Evolutionary conservation across 2,329 filamentous ascomycete species (phyloP).

Genomic region (Emmonsiellopsis sp.): DNA sequence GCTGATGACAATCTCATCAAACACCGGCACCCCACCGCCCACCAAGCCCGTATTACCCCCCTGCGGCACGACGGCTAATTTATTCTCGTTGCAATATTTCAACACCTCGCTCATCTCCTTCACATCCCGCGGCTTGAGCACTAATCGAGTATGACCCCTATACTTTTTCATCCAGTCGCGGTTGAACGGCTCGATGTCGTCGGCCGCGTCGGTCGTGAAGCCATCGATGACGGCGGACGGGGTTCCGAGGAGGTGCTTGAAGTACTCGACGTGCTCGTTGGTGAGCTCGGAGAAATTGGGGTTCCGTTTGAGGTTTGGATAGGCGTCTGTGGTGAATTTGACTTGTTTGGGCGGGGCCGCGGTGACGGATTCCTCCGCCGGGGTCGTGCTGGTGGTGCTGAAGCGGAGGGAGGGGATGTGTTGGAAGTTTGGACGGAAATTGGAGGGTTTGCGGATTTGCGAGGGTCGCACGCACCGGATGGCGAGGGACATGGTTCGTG

Average conservation of each 20-base stretch:
- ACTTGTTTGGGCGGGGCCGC: conserved; percentile 22
- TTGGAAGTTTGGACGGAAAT: conserved; percentile 1
- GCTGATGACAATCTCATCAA: conserved; percentile 95
- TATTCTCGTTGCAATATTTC: conserved; percentile 89
- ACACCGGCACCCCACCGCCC: conserved; percentile 90
- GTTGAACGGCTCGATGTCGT: conserved; percentile 88
- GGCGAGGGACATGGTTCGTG: conserved; percentile 7
- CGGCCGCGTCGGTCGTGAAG: conserved; percentile 60
- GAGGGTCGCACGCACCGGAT: conserved; percentile 3
- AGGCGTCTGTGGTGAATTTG: conserved; percentile 75
- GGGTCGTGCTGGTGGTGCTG: conserved; percentile 1
- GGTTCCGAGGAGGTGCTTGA: conserved; percentile 70
- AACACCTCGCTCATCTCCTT: conserved; percentile 86
- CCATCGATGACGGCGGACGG: conserved; percentile 78
- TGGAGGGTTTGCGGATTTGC: not conserved
- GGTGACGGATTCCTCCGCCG: conserved; percentile 1
- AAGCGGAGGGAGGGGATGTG: not conserved
- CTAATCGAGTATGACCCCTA: conserved; percentile 76
- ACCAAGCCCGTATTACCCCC: conserved; percentile 96
- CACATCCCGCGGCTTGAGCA: conserved; percentile 75
- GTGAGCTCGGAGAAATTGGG: conserved; percentile 61
- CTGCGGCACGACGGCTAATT: conserved; percentile 89
- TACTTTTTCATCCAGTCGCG: conserved; percentile 99
- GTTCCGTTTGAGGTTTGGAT: conserved; percentile 71
- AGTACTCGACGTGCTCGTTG: conserved; percentile 69